phyloP scores from a whole-genome alignment of 208 protist genomes.

The Wallacemonas sp. region DNA sequence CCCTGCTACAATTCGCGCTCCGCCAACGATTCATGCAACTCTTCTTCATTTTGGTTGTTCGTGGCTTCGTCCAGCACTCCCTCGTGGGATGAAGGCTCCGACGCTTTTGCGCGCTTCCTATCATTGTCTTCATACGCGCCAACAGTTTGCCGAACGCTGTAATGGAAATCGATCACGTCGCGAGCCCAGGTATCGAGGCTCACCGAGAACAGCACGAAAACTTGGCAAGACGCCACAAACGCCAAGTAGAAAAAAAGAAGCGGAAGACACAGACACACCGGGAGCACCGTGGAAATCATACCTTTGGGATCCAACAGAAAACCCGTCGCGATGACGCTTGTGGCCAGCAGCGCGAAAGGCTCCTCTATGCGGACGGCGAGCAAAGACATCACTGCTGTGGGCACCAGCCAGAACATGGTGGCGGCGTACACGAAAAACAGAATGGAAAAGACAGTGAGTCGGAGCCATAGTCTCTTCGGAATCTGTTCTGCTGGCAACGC shows the following conservation, averaged over 20 bases:
- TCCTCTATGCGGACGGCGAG: slow-evolving; percentile 7
- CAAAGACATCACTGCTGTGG: slow-evolving; percentile 6
- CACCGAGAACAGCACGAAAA: background rate
- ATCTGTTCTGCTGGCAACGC: slow-evolving; percentile 26
- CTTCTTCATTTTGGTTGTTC: too few species aligned
- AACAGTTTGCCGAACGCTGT: slow-evolving; percentile 34
- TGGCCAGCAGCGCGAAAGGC: slow-evolving; percentile 7
- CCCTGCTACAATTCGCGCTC: too few species aligned
- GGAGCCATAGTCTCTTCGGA: slow-evolving; percentile 32
- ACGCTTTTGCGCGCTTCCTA: too few species aligned
- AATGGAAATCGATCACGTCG: slow-evolving; percentile 20
- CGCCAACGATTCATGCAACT: too few species aligned
- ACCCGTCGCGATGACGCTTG: slow-evolving; percentile 12
- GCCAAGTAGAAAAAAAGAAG: background rate
- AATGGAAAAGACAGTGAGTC: slow-evolving; percentile 48
- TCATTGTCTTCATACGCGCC: background rate
- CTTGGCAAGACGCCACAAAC: background rate
- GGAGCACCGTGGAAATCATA: slow-evolving; percentile 6
- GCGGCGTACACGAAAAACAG: slow-evolving; percentile 43
- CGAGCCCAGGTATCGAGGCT: slow-evolving; percentile 3
- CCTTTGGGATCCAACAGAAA: background rate
- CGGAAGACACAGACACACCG: background rate
- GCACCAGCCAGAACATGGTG: slow-evolving; percentile 13
- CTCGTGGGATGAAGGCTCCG: too few species aligned
- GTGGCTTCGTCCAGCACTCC: too few species aligned